Base-by-base conservation (phyloP, 2,329 filamentous ascomycete species). In the Phaeophleospora eucalypticola region DNA sequence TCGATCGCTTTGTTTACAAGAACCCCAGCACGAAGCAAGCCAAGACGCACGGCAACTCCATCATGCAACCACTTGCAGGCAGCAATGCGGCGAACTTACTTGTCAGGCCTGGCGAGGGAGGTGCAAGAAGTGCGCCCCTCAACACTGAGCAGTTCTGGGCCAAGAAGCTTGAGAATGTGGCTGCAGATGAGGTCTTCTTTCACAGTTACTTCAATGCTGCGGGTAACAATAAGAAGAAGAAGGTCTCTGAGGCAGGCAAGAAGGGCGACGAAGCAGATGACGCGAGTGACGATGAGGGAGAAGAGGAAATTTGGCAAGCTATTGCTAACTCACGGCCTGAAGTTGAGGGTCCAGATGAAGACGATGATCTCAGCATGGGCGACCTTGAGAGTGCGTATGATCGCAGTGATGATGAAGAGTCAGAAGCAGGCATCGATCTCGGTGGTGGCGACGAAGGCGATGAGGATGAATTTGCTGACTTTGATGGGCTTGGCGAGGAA, bases 1-100 rank as follows among this genome's bases (percentile, higher is more conserved):
- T 98, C 48, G 93, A 98, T 70, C 90, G 94, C 59, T 98, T 98
- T 68, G 89, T 95, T n/a, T 98, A 97, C 77, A 85, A 88, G 58
- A 95, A 93, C 60, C 83, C 91, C 52, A 95, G 95, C 75, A 74
- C 82, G 3, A 79, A 74, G 54, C 57, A 64, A 4, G 66, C 69
- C 16, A 76, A 80, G 24, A 76, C 81, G 21, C 86, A 87, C 54
- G 94, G 94, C 41, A 78, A 80, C 20, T 96, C 89, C 19, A 95
- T 98, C 68, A 98, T 98, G 93, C 93, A 98, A 68, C 93, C 94
- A 33, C 80, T 96, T 61, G 78, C 80, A 43, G 81, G 82, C 41
- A 77, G 76, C 10, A 79, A 80, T 45, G 75, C 75, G 3, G 74
- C 75, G 21, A 80, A 81, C 43, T 73, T 84, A 24, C 72, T 88